Evolutionary conservation across 805 yeast species (phyloP), one percentile per base, ranked within the genome.

Genomic region (Suhomyces emberorum): DNA sequence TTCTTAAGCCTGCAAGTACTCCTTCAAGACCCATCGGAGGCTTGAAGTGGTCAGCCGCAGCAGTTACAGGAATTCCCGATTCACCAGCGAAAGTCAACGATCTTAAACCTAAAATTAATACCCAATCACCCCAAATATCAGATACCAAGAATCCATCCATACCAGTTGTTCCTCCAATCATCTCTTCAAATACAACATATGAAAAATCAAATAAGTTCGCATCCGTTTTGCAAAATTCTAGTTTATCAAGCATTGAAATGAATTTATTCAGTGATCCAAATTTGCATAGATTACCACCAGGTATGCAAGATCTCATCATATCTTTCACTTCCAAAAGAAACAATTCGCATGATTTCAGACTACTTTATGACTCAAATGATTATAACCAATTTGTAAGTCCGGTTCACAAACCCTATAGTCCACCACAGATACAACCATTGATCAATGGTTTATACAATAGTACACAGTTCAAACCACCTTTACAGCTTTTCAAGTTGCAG

Each of bases 21-120:
- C 82, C 81, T 9, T 56, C 70, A 1, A 71, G 71, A 46, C 77
- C 79, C 7, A 65, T 72, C 7, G 77, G 77, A 10, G 76, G 72
- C 32, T 55, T 77, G 35, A 77, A 77, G 49, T 77, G 80, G 67
- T 66, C 81, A 0, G 62, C 77, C 1, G 79, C 79, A 4, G 80
- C 78, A 4, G 74, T 74, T 4, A 71, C 56, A 12, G 52, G 59
- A 11, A 63, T 72, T 27, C 34, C 44, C 6, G 38, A 35, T 7
- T 7, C 12, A 9, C 8, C 8, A 23, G n/a, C 28, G 11, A 14
- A 19, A 20, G 23, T 11, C 22, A 30, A 19, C 16, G 33, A 16
- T n/a, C n/a, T n/a, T n/a, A n/a, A n/a, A n/a, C n/a, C n/a, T n/a
- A n/a, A n/a, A n/a, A n/a, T n/a, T n/a, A n/a, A n/a, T n/a, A n/a